phyloP scores from a whole-genome alignment of 208 protist genomes.

The Endotrypanum monterogeii region DNA sequence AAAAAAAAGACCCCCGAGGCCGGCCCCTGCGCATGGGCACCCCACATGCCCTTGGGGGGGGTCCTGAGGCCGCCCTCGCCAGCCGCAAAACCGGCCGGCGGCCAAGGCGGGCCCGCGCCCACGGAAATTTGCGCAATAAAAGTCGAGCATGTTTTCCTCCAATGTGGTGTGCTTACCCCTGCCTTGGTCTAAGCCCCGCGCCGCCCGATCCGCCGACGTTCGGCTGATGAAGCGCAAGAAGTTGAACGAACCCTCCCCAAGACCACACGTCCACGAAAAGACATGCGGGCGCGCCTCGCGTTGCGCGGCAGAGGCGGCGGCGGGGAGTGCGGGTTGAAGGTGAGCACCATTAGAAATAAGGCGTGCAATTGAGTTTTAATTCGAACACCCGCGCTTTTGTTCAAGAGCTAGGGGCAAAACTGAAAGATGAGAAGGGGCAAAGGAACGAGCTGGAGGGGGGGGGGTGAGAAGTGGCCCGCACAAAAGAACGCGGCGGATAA shows the following conservation, averaged over 20 bases:
- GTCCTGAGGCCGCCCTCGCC: no score
- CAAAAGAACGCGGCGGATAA: no score
- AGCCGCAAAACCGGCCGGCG: no score
- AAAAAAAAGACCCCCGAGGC: no score
- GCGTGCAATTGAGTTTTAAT: background rate
- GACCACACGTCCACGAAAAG: no score
- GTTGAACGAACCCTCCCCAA: no score
- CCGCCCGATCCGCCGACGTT: slow-evolving; percentile 14
- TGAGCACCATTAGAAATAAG: background rate
- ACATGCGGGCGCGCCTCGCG: no score
- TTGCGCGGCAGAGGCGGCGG: no score
- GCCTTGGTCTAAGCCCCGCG: slow-evolving; percentile 5
- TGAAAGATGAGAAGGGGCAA: background rate
- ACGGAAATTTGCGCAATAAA: slow-evolving; percentile 18
- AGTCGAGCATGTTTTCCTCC: slow-evolving; percentile 27
- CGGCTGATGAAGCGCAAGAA: slow-evolving; percentile 10
- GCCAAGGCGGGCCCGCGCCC: slow-evolving; percentile 11
- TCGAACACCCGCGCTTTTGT: background rate
- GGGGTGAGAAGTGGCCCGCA: background rate
- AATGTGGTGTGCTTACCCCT: slow-evolving; percentile 17
- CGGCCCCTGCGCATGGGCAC: no score
- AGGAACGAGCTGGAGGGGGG: background rate
- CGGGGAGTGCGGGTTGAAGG: background rate
- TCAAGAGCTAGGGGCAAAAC: background rate
- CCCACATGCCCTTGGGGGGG: no score